These are phyloP conservation scores for Xylaria sp. DNA, from an alignment of 2,329 filamentous ascomycete species.

Conservation along the genomic window DNA sequence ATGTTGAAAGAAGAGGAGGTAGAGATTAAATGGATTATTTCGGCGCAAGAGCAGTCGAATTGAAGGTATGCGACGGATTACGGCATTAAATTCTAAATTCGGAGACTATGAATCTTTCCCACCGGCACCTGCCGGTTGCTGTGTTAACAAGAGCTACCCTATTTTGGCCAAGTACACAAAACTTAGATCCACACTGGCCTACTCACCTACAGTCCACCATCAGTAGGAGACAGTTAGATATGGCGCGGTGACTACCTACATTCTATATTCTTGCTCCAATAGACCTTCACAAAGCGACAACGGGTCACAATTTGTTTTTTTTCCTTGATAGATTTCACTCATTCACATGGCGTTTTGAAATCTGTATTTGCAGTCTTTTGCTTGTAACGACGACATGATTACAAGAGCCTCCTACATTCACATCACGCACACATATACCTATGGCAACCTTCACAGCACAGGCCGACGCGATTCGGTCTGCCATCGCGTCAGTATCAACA, in stretches of 20 bases:
- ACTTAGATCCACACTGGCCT: conserved; percentile 10
- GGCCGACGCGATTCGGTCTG: conserved; percentile 64
- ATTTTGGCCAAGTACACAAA: conserved; percentile 30
- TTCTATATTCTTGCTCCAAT: conserved; percentile 18
- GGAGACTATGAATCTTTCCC: background rate
- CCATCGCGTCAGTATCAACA: conserved; percentile 63
- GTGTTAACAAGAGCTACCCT: conserved; percentile 33
- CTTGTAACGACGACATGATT: conserved; percentile 48
- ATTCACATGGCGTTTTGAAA: conserved; percentile 43
- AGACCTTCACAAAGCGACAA: conserved; percentile 27
- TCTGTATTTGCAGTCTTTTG: conserved; percentile 39
- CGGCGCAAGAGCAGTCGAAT: conserved; percentile 1
- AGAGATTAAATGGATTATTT: background rate
- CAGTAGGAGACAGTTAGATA: background rate
- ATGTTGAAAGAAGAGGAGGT: background rate
- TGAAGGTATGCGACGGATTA: background rate
- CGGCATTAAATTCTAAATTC: background rate
- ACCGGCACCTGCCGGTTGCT: conserved; percentile 28
- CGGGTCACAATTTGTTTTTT: conserved; percentile 35
- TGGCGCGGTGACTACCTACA: conserved; percentile 4
- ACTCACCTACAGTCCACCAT: background rate
- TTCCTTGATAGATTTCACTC: conserved; percentile 31
- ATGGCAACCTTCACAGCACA: conserved; percentile 60
- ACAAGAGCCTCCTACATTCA: conserved; percentile 37
- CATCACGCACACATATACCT: conserved; percentile 20